Evolutionary conservation across 495 filamentous ascomycete genomes (phyloP).

Genomic region (Hypomontagnella monticulosa): DNA sequence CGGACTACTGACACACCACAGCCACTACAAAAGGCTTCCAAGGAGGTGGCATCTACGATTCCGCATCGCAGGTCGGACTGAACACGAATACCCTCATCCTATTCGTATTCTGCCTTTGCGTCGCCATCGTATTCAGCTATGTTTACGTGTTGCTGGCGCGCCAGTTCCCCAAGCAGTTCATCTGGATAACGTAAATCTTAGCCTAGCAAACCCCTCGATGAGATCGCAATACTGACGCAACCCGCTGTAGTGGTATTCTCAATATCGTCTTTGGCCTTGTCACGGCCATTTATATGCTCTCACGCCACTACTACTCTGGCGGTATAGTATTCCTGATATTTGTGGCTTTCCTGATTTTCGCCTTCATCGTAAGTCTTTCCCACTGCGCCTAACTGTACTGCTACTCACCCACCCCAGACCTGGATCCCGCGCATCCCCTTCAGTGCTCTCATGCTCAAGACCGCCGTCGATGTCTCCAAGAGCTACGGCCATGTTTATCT

Average conservation of each 20-base stretch:
- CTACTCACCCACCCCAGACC: slow-evolving; percentile 54
- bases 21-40: slow-evolving; percentile 68
- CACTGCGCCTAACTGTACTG: not conserved
- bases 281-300: slow-evolving; percentile 77
- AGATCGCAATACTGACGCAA: slow-evolving; percentile 65
- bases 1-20: slow-evolving; percentile 32
- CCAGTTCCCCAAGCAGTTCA: slow-evolving; percentile 86
- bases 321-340: slow-evolving; percentile 89
- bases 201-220: not conserved
- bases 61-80: slow-evolving; percentile 72
- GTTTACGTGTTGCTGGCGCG: slow-evolving; percentile 80
- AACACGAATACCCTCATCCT: slow-evolving; percentile 87
- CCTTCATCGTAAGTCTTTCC: slow-evolving; percentile 46
- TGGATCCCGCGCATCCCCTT: slow-evolving; percentile 93
- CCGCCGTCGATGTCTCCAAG: slow-evolving; percentile 85
- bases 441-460: slow-evolving; percentile 88
- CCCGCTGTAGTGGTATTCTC: slow-evolving; percentile 77
- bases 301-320: slow-evolving; percentile 75
- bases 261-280: slow-evolving; percentile 76
- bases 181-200: slow-evolving; percentile 81
- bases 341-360: slow-evolving; percentile 64
- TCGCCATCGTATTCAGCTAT: slow-evolving; percentile 78
- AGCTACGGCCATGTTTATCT: slow-evolving; percentile 85
- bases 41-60: slow-evolving; percentile 78
- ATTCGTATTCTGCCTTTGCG: slow-evolving; percentile 77